phyloP scores from a whole-genome alignment of 805 yeast genomes.

The Huiozyma sinensis region DNA sequence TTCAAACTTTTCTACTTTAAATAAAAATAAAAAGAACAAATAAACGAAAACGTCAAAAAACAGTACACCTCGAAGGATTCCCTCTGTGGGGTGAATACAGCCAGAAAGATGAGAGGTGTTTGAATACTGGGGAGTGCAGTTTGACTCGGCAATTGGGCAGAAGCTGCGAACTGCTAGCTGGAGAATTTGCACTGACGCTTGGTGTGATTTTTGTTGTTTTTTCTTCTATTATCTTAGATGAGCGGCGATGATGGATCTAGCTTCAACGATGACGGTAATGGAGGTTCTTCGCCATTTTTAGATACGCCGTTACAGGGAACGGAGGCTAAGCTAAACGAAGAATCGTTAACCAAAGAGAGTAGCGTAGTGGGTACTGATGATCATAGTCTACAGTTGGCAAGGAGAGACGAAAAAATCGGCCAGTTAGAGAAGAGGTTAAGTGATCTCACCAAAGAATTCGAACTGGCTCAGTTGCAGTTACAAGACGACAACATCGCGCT shows the following conservation, averaged over 20 bases:
- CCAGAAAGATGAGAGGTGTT: too few species aligned
- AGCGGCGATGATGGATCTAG: background rate
- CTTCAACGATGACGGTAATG: conserved; percentile 16
- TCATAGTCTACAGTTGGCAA: background rate
- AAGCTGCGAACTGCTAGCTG: too few species aligned
- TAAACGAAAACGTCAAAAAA: too few species aligned
- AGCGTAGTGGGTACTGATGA: background rate
- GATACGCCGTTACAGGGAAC: conserved; percentile 21
- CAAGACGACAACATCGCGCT: conserved; percentile 15
- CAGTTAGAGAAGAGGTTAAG: conserved; percentile 30
- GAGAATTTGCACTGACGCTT: too few species aligned
- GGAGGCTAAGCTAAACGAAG: background rate
- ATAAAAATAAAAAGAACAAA: too few species aligned
- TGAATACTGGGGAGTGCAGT: too few species aligned
- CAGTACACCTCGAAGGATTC: too few species aligned
- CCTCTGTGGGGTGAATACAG: too few species aligned
- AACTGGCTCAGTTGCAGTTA: conserved; percentile 19
- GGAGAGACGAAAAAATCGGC: conserved; percentile 18
- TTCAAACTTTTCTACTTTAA: background rate
- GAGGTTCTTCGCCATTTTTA: conserved; percentile 31
- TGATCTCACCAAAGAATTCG: conserved; percentile 31
- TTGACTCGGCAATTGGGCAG: too few species aligned
- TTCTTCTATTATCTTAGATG: background rate
- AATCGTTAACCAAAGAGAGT: background rate
- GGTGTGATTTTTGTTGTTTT: background rate